A percentile compares a stretch with the other conserved stretches of the same genome.
Evolutionary conservation across 192 early-diverging fungal genomes (phyloP).

Genomic region (Coemansia sp.): DNA sequence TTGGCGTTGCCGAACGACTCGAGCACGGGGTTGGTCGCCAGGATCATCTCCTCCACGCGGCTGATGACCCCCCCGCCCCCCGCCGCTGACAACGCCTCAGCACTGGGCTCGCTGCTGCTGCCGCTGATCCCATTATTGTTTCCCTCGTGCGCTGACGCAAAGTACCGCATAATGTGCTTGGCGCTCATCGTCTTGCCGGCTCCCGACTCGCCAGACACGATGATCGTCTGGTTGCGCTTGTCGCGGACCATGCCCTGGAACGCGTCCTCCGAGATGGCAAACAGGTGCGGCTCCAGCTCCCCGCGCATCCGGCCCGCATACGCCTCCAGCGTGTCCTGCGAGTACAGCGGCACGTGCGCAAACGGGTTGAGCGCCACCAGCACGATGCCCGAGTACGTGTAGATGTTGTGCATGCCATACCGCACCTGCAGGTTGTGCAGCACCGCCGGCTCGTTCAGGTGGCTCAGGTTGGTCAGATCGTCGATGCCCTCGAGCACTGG

Average conservation of each 20-base stretch:
- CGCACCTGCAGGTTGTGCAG: conserved; percentile 91
- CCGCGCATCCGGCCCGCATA: conserved; percentile 93
- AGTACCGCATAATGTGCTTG: conserved; percentile 98
- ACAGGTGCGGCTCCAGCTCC: conserved; percentile 97
- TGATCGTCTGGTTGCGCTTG: conserved; percentile 96
- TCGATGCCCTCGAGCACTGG: conserved; percentile 87
- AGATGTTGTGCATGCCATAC: conserved; percentile 93
- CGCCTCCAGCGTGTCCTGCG: conserved; percentile 87
- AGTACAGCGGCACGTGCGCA: conserved; percentile 82
- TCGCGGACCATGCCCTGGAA: conserved; percentile 96
- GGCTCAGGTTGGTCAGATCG: conserved; percentile 92
- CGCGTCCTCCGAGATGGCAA: conserved; percentile 98
- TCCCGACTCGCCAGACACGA: conserved; percentile 96
- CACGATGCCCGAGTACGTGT: conserved; percentile 99
- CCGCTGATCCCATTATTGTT: background rate
- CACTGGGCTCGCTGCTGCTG: background rate
- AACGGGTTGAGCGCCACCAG: conserved; percentile 98
- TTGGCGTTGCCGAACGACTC: conserved; percentile 99
- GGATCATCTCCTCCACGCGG: conserved; percentile 77
- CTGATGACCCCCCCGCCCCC: no score
- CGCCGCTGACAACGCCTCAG: no score
- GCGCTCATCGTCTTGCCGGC: conserved; percentile 98
- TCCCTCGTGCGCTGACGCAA: conserved; percentile 78
- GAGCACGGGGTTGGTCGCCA: conserved; percentile 98
- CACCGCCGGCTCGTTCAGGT: conserved; percentile 95